Percentiles rank a stretch among this genome's conserved stretches.
phyloP scores from a whole-genome alignment of 257 asterid genomes.

The Forsythia viridissima region DNA sequence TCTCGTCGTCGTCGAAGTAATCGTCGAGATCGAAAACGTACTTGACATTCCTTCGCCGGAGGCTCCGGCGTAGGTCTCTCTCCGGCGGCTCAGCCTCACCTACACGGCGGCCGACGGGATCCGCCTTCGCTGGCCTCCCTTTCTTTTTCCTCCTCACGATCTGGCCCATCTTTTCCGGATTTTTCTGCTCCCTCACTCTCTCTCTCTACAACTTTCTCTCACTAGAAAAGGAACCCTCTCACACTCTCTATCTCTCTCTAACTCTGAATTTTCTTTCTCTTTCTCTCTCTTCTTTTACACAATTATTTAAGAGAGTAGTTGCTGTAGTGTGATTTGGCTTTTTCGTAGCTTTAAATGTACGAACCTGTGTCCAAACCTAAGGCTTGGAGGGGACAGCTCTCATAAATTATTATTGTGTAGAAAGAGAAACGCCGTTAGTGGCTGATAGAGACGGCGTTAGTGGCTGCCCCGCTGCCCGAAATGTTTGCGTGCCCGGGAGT shows the following conservation, averaged over 20 bases:
- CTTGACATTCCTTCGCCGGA: constrained; percentile 86
- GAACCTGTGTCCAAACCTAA: constrained; percentile 1
- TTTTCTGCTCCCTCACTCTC: constrained; percentile 37
- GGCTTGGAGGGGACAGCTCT: not conserved
- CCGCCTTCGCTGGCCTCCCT: constrained; percentile 85
- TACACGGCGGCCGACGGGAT: constrained; percentile 34
- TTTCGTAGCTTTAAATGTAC: not conserved
- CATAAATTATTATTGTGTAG: not conserved
- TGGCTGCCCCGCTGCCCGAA: not conserved
- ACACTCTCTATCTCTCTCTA: constrained; percentile 16
- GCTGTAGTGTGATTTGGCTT: not conserved
- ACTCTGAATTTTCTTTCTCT: constrained; percentile 28
- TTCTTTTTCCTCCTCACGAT: constrained; percentile 90
- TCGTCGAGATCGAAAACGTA: constrained; percentile 93
- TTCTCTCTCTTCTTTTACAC: not conserved
- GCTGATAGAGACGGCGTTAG: not conserved
- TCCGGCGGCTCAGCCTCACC: constrained; percentile 34
- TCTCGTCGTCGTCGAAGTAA: constrained; percentile 88
- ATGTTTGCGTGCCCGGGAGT: not conserved
- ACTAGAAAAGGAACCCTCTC: not conserved
- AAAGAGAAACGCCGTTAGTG: not conserved
- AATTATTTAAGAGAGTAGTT: not conserved
- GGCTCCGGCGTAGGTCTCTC: constrained; percentile 76
- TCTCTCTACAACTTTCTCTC: constrained; percentile 34
- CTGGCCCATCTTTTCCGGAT: constrained; percentile 75